These are phyloP conservation scores for Fusarium transvaalense DNA, from an alignment of 2,329 filamentous ascomycete species.

Conservation along the genomic window DNA sequence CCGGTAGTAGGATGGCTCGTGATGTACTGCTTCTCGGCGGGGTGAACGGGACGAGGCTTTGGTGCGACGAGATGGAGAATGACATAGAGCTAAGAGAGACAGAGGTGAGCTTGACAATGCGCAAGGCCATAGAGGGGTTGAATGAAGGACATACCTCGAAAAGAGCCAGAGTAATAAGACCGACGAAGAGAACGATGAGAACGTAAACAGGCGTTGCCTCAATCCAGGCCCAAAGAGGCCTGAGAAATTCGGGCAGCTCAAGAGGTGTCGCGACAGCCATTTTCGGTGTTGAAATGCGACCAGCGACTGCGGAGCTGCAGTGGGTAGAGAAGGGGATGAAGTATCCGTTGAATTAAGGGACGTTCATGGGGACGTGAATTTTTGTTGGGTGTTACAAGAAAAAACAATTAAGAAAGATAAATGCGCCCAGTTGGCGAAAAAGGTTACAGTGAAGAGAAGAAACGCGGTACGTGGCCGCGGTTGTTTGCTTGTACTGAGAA, in stretches of 20 bases:
- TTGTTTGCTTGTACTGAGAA: conserved; percentile 4
- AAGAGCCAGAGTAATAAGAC: conserved; percentile 52
- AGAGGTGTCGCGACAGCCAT: conserved; percentile 42
- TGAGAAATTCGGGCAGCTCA: conserved; percentile 53
- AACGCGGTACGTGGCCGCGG: conserved; percentile 20
- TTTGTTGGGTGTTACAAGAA: neutral
- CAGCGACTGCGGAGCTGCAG: conserved; percentile 25
- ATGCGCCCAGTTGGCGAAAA: conserved; percentile 17
- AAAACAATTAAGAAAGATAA: neutral
- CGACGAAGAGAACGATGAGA: conserved; percentile 54
- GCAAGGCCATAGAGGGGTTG: conserved; percentile 1
- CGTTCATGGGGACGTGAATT: conserved; percentile 13
- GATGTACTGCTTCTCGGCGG: conserved; percentile 87
- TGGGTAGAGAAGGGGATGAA: neutral
- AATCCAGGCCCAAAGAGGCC: conserved; percentile 53
- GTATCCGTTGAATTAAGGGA: neutral
- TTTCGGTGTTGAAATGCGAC: conserved; percentile 17
- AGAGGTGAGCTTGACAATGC: conserved; percentile 23
- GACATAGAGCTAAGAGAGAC: conserved; percentile 64
- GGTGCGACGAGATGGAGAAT: conserved; percentile 82
- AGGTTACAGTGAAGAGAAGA: conserved; percentile 1
- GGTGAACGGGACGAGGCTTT: conserved; percentile 77
- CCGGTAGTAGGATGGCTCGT: conserved; percentile 74
- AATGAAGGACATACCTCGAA: conserved; percentile 53
- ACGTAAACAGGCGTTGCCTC: conserved; percentile 57